These are phyloP conservation scores for Pogostemon cablin DNA, from an alignment of 257 asterid genomes.

Conservation along the genomic window DNA sequence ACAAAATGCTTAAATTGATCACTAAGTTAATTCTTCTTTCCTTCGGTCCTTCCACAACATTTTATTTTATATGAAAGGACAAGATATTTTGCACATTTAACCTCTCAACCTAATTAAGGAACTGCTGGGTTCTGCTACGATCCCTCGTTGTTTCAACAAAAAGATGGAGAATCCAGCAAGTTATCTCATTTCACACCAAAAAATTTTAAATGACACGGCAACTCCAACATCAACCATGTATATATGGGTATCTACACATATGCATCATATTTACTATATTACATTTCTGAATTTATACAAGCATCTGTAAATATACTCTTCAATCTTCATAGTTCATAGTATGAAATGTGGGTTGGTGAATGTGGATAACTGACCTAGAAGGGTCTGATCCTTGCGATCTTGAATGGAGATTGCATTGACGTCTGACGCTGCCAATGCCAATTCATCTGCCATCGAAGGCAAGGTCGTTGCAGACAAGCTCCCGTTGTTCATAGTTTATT, in stretches of 20 bases:
- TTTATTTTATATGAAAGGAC: too few species aligned
- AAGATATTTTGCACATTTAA: too few species aligned
- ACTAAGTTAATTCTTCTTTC: too few species aligned
- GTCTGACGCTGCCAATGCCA: constrained; percentile 43
- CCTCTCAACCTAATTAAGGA: too few species aligned
- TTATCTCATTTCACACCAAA: neutral
- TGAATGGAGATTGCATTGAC: constrained; percentile 52
- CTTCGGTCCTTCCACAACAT: too few species aligned
- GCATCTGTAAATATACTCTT: neutral
- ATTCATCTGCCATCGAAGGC: constrained; percentile 36
- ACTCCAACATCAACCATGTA: too few species aligned
- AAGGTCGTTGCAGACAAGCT: constrained; percentile 50
- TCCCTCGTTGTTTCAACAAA: neutral
- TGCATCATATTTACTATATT: neutral
- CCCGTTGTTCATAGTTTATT: constrained; percentile 44
- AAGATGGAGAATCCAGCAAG: neutral
- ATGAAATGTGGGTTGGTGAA: neutral
- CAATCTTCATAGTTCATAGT: neutral
- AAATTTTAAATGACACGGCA: too few species aligned
- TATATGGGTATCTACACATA: too few species aligned
- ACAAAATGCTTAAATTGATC: too few species aligned
- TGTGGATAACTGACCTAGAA: constrained; percentile 45
- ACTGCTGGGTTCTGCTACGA: too few species aligned
- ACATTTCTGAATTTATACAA: neutral
- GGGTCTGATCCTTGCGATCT: constrained; percentile 73